Base-by-base conservation (phyloP, 148 eudicot genomes). In the Agrostemma githago region DNA sequence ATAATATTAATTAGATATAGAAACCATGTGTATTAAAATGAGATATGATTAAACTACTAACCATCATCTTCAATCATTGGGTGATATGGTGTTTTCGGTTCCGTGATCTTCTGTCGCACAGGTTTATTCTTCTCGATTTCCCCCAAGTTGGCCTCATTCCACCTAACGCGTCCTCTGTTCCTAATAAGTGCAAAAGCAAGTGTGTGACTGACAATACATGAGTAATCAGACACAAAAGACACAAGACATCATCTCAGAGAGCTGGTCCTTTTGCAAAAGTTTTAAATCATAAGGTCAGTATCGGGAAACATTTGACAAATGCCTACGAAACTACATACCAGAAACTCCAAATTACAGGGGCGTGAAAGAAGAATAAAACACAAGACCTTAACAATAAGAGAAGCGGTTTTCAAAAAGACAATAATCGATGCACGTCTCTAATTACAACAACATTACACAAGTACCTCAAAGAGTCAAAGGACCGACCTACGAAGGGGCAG, bases 31-130 rank as follows among this genome's bases (percentile, higher is more conserved):
- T 39, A 64, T 46, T 61, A 59, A 26, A 26, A 4, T 64, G 11
- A 34, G 19, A 41, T 53, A 5, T 0, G 72, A 65, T 38, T 58
- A 62, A 66, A n/a, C 16, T 59, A 69, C 84, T 44, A 76, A 89
- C 92, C 92, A 75, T 91, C 95, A 78, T 86, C 89, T 66, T 89
- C 98, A 74, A 86, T 76, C 90, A 85, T 88, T 48, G 80, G 88
- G 81, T 91, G 98, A 81, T 88, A 93, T 59, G 98, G 98, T 46
- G 98, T 93, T 89, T 93, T 93, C 44, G 98, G 98, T 82, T 93
- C 98, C 17, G 95, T 93, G 62, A 91, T 91, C 81, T 93, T 93
- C 85, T 94, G 97, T 76, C 98, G 91, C 39, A 88, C 97, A 20
- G 98, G 98, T 82, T 94, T 94, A 71, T 89, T 88, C 80, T 82